These are phyloP conservation scores for Thermomucor indicae-seudaticae DNA, from an alignment of 371 early-diverging fungal genomes.

Conservation along the genomic window DNA sequence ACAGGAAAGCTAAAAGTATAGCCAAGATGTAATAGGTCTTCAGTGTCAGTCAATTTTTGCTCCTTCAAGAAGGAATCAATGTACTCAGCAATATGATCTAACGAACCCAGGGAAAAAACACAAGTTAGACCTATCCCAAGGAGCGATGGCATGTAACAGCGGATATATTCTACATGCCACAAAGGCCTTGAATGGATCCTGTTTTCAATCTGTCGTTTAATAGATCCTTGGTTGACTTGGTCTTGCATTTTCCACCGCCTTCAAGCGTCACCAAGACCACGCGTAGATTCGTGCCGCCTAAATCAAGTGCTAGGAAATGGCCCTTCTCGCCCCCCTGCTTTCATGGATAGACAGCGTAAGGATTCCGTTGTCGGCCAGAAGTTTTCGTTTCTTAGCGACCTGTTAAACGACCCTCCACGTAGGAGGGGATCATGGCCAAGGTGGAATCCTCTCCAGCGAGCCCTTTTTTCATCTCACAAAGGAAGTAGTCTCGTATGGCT, in stretches of 20 bases:
- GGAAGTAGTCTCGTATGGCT: slow-evolving; percentile 63
- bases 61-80: slow-evolving; percentile 75
- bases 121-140: no score
- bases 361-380: background rate
- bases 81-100: slow-evolving; percentile 85
- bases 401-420: slow-evolving; percentile 54
- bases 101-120: no score
- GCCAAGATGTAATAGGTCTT: slow-evolving; percentile 64
- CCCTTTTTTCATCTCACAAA: slow-evolving; percentile 72
- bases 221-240: slow-evolving; percentile 73
- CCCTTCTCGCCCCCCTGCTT: slow-evolving; percentile 86
- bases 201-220: slow-evolving; percentile 80
- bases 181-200: slow-evolving; percentile 48
- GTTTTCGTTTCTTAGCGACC: slow-evolving; percentile 24
- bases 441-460: slow-evolving; percentile 58
- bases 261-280: slow-evolving; percentile 83
- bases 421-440: slow-evolving; percentile 79
- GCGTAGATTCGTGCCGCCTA: slow-evolving; percentile 94
- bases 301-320: slow-evolving; percentile 84
- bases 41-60: slow-evolving; percentile 35
- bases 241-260: slow-evolving; percentile 65
- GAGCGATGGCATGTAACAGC: slow-evolving; percentile 3
- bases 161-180: slow-evolving; percentile 25
- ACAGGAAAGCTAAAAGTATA: slow-evolving; percentile 97
- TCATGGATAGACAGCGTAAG: slow-evolving; percentile 11